Evolutionary conservation across 1,139 yeast species (phyloP).

Genomic region (Pichia sp.): DNA sequence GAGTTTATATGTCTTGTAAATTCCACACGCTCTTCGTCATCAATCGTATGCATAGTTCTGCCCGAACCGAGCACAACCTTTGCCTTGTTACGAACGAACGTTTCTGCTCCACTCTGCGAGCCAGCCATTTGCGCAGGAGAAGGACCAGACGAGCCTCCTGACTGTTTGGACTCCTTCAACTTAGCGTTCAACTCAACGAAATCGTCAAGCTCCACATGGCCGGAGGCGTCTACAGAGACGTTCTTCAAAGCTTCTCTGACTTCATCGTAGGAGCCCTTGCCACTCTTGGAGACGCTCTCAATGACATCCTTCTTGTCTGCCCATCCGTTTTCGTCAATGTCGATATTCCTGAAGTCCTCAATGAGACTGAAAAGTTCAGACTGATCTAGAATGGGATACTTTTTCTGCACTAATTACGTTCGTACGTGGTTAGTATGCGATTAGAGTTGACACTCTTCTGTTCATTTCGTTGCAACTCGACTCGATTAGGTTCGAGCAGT

Average conservation of each 20-base stretch:
- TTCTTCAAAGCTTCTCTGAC: conserved; percentile 89
- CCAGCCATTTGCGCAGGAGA: not conserved
- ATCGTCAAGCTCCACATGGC: conserved; percentile 94
- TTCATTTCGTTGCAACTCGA: too few species aligned
- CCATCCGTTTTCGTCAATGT: conserved; percentile 91
- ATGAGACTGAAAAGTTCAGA: conserved; percentile 80
- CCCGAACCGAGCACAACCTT: conserved; percentile 86
- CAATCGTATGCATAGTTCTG: conserved; percentile 85
- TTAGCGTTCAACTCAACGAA: conserved; percentile 82
- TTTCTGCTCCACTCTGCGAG: conserved; percentile 31
- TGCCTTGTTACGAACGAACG: conserved; percentile 47
- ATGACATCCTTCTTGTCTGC: conserved; percentile 88
- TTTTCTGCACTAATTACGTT: conserved; percentile 43
- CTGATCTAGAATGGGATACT: conserved; percentile 81
- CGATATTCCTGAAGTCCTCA: conserved; percentile 79
- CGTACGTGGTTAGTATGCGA: not conserved
- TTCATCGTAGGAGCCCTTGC: conserved; percentile 81
- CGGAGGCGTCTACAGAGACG: conserved; percentile 93
- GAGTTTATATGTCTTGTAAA: conserved; percentile 94
- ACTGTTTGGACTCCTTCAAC: conserved; percentile 37
- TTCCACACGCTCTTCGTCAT: conserved; percentile 94
- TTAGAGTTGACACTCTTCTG: not conserved
- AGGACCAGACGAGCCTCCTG: not conserved
- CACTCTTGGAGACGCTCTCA: conserved; percentile 74
- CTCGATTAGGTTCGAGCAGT: not conserved